Percentiles rank a stretch among this genome's conserved stretches.
phyloP scores from a whole-genome alignment of 345 rosid species.

The Alliaria petiolata region DNA sequence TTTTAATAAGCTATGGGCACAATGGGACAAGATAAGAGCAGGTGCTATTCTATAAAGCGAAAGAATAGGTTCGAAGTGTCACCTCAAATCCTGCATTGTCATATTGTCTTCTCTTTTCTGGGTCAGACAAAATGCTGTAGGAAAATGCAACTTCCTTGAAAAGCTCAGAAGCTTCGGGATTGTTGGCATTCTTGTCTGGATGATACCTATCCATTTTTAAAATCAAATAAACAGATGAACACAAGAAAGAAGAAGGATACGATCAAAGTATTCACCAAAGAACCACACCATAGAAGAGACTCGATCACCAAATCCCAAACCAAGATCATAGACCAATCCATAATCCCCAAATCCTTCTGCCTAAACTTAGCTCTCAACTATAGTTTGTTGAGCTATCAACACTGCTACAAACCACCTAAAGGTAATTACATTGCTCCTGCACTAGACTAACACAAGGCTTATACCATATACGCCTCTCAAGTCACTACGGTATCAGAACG shows the following conservation, averaged over 20 bases:
- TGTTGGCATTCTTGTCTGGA: conserved; percentile 93
- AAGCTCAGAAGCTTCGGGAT: conserved; percentile 94
- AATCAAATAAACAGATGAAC: too few relatives aligned
- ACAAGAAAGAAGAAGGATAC: neutral
- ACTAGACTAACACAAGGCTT: neutral
- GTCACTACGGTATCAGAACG: neutral
- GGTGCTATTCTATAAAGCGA: neutral
- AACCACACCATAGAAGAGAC: neutral
- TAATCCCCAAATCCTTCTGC: neutral
- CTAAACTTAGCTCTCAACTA: neutral
- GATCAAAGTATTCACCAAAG: too few relatives aligned
- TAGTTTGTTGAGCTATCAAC: neutral
- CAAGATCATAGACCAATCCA: neutral
- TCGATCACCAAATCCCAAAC: neutral
- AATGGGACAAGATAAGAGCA: neutral
- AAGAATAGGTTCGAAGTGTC: neutral
- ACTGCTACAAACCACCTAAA: neutral
- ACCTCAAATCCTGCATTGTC: conserved; percentile 99
- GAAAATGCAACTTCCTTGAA: conserved; percentile 98
- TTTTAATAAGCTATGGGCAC: neutral
- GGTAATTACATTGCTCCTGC: neutral
- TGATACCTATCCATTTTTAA: conserved; percentile 81
- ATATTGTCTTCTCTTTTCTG: conserved; percentile 96
- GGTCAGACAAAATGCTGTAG: conserved; percentile 94
- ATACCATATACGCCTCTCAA: too few relatives aligned